Conservation (phyloP, 129 eudicot species). For the Chrysanthemum makinoi region DNA sequence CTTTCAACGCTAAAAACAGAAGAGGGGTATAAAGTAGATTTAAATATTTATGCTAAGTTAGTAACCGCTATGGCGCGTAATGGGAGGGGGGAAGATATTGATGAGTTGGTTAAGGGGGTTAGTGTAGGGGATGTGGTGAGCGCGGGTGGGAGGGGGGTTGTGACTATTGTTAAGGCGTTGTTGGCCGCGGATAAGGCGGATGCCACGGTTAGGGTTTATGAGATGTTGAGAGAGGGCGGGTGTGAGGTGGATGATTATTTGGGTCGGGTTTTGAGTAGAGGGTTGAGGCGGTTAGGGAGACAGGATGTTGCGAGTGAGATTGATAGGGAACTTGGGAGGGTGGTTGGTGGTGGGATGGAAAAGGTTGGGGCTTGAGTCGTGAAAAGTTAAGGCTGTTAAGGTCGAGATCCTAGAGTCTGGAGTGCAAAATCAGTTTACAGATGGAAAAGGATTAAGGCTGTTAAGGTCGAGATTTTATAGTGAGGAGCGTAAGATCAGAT, state of each 20-base stretch:
- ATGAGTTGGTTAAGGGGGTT: conserved; percentile 40
- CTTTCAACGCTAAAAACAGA: conserved; percentile 65
- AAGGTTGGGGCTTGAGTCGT: conserved; percentile 21
- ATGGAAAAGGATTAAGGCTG: too few relatives aligned
- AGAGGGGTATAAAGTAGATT: conserved; percentile 46
- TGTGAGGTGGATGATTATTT: conserved; percentile 61
- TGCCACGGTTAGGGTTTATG: conserved; percentile 60
- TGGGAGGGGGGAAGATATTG: conserved; percentile 51
- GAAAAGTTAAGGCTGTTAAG: background rate
- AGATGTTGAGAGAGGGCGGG: conserved; percentile 63
- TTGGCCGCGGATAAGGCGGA: conserved; percentile 49
- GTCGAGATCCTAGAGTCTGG: too few relatives aligned
- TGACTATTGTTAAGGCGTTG: conserved; percentile 61
- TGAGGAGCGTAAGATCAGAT: too few relatives aligned
- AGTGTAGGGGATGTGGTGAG: conserved; percentile 32
- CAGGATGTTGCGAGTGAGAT: conserved; percentile 53
- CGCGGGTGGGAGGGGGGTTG: conserved; percentile 50
- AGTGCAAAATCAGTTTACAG: too few relatives aligned
- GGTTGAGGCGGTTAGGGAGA: conserved; percentile 74
- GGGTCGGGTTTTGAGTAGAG: conserved; percentile 70
- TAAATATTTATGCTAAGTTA: conserved; percentile 51
- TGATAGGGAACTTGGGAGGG: conserved; percentile 41
- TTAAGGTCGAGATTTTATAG: too few relatives aligned
- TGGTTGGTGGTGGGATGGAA: conserved; percentile 38
- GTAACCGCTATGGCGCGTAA: conserved; percentile 43